These are phyloP conservation scores for Suhomyces atakaporum DNA, from an alignment of 1,139 yeast genomes.

Conservation along the genomic window DNA sequence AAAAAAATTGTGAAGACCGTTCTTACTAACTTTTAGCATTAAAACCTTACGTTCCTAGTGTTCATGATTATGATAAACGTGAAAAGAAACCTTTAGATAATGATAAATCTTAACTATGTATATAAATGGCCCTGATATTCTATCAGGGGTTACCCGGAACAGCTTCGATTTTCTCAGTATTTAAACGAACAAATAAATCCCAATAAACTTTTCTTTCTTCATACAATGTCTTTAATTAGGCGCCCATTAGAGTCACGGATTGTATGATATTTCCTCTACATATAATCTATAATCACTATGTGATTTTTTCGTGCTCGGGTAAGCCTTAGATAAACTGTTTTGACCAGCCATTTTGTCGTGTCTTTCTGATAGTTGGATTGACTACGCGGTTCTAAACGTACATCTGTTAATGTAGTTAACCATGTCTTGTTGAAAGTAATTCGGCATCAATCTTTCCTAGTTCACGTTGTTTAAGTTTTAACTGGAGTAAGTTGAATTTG, in stretches of 20 bases:
- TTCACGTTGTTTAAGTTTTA: conserved; percentile 60
- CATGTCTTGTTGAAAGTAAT: conserved; percentile 25
- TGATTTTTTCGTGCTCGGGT: conserved; percentile 86
- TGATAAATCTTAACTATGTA: neutral
- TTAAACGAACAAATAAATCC: conserved; percentile 1
- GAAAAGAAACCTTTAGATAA: conserved; percentile 6
- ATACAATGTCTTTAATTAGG: conserved; percentile 80
- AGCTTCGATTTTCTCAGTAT: conserved; percentile 2
- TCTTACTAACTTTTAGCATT: conserved; percentile 32
- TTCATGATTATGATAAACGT: conserved; percentile 56
- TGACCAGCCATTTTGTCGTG: conserved; percentile 65
- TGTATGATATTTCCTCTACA: conserved; percentile 50
- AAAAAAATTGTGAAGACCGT: neutral
- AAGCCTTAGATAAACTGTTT: conserved; percentile 73
- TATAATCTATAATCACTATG: conserved; percentile 48
- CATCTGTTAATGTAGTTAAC: conserved; percentile 27
- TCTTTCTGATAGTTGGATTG: conserved; percentile 42
- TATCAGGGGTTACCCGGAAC: conserved; percentile 27
- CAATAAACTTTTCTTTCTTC: conserved; percentile 29
- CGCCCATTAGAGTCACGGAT: conserved; percentile 95
- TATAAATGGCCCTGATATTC: neutral
- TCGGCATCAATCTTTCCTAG: conserved; percentile 56
- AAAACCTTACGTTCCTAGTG: conserved; percentile 55
- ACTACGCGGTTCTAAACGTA: conserved; percentile 76
- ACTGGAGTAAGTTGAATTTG: conserved; percentile 50